Evolutionary conservation across 1,284 basidiomycete species (phyloP).

Genomic region (Microbotryum lychnidis-dioicae): DNA sequence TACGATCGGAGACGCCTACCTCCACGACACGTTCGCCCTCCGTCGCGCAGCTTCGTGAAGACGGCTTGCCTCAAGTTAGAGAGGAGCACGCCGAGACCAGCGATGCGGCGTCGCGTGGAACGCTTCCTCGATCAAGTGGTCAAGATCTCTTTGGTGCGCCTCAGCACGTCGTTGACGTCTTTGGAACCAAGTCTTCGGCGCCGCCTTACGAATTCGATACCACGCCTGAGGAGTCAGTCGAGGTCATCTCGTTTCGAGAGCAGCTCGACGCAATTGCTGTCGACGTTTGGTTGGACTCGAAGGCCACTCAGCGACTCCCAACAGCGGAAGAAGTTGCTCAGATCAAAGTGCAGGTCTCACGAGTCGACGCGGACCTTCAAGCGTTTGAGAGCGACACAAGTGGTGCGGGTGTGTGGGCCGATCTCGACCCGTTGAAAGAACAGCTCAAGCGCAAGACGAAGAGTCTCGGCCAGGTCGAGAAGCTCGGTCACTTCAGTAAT

Average conservation of each 20-base stretch:
- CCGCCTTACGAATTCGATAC: neutral
- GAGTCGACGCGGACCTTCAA: slow-evolving; percentile 43
- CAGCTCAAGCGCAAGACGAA: slow-evolving; percentile 52
- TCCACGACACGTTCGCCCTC: too few relatives aligned
- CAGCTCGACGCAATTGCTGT: neutral
- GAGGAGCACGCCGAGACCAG: too few relatives aligned
- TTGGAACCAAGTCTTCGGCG: neutral
- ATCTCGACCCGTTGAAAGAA: slow-evolving; percentile 52
- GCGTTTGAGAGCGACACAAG: slow-evolving; percentile 45
- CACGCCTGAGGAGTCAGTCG: neutral
- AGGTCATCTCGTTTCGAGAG: neutral
- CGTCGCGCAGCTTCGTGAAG: too few relatives aligned
- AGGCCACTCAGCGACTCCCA: slow-evolving; percentile 7
- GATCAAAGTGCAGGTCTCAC: slow-evolving; percentile 42
- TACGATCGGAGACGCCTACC: too few relatives aligned
- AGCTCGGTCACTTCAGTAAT: slow-evolving; percentile 50
- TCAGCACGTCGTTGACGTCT: neutral
- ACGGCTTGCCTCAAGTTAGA: too few relatives aligned
- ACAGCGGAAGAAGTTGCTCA: slow-evolving; percentile 41
- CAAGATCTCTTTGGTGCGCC: too few relatives aligned
- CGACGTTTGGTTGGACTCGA: slow-evolving; percentile 7
- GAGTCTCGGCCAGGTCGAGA: slow-evolving; percentile 49
- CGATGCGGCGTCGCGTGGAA: too few relatives aligned
- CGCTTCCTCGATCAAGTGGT: too few relatives aligned
- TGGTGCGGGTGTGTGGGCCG: slow-evolving; percentile 46